Evolutionary conservation across 331 rosid genomes (phyloP).

Genomic region (Ulmus americana): DNA sequence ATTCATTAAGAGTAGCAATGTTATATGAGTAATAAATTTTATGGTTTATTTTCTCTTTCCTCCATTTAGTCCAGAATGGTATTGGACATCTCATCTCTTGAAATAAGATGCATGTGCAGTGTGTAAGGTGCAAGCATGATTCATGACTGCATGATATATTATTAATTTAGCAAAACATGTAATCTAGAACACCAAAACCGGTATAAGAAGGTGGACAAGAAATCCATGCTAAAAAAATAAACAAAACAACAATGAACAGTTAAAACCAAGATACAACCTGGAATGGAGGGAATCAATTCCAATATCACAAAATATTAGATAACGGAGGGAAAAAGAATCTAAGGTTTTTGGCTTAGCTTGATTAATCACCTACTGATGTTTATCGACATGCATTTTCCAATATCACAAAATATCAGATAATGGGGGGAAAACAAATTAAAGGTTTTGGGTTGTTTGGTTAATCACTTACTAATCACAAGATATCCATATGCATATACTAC

Average conservation of each 20-base stretch:
- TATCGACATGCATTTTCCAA: too few species aligned
- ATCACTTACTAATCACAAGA: too few species aligned
- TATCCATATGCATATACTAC: constrained; percentile 51
- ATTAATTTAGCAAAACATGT: not conserved
- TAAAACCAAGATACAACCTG: too few species aligned
- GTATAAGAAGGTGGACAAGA: too few species aligned
- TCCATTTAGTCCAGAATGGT: not conserved
- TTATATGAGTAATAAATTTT: not conserved
- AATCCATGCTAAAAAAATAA: too few species aligned
- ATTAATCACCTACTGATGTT: too few species aligned
- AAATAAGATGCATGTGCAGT: not conserved
- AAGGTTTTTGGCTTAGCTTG: not conserved
- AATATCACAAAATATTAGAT: not conserved
- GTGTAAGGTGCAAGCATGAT: not conserved
- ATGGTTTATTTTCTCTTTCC: not conserved
- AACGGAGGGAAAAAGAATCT: not conserved
- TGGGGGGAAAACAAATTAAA: too few species aligned
- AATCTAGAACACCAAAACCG: not conserved
- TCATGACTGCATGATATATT: not conserved
- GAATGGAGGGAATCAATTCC: too few species aligned
- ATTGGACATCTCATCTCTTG: not conserved
- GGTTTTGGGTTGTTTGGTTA: too few species aligned
- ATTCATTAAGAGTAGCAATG: not conserved
- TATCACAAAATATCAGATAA: too few species aligned
- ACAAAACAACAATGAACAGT: too few species aligned